Evolutionary conservation across 2,329 filamentous ascomycete species (phyloP).

Genomic region (Sordariomycetes sp.): DNA sequence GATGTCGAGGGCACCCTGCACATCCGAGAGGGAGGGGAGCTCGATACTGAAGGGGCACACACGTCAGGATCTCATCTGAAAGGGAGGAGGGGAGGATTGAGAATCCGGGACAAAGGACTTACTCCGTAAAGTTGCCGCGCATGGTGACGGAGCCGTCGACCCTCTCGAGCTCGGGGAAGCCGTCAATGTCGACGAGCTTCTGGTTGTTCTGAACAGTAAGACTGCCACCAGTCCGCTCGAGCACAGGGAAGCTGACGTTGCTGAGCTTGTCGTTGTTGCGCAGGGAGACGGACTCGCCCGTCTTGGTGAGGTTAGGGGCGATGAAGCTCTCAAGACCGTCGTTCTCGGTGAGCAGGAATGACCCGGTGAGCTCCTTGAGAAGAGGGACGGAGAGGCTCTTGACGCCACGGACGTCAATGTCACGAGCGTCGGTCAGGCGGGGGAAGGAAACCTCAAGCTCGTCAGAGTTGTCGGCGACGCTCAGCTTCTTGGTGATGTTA

Average conservation of each 20-base stretch:
- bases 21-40: slow-evolving; percentile 53
- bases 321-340: slow-evolving; percentile 42
- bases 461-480: slow-evolving; percentile 68
- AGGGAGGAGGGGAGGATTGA: neutral
- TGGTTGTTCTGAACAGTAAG: slow-evolving; percentile 89
- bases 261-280: slow-evolving; percentile 46
- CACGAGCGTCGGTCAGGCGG: slow-evolving; percentile 50
- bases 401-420: slow-evolving; percentile 56
- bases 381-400: slow-evolving; percentile 61
- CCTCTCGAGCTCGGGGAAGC: slow-evolving; percentile 53
- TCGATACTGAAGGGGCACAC: slow-evolving; percentile 39
- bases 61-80: slow-evolving; percentile 5
- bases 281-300: slow-evolving; percentile 48
- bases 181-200: slow-evolving; percentile 46
- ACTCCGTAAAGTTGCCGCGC: slow-evolving; percentile 73
- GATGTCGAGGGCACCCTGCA: slow-evolving; percentile 60
- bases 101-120: slow-evolving; percentile 25
- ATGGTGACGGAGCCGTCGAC: slow-evolving; percentile 75
- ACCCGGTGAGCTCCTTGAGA: slow-evolving; percentile 60
- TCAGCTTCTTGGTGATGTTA: slow-evolving; percentile 59
- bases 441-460: slow-evolving; percentile 61
- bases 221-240: slow-evolving; percentile 62
- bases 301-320: slow-evolving; percentile 57
- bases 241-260: slow-evolving; percentile 64
- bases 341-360: slow-evolving; percentile 77